Evolutionary conservation across 306 rosid genomes (phyloP).

Genomic region (Medicago truncatula): DNA sequence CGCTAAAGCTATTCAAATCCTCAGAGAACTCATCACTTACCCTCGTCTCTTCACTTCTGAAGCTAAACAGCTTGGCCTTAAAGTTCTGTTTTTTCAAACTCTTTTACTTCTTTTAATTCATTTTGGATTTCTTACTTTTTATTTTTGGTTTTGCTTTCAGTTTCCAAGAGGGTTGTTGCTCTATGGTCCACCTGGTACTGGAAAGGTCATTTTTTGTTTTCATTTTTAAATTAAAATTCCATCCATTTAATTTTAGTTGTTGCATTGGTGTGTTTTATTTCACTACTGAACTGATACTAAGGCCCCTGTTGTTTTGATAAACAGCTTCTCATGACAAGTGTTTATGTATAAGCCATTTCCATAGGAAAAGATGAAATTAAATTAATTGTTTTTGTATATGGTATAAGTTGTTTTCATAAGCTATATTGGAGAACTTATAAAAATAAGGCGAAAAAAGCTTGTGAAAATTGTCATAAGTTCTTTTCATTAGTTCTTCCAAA

Average conservation of each 20-base stretch:
- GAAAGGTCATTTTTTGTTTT: conserved; percentile 61
- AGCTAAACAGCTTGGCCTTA: conserved; percentile 71
- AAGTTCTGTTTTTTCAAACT: conserved; percentile 42
- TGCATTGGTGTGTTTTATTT: no score
- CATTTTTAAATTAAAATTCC: no score
- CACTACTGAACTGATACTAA: no score
- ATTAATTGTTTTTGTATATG: neutral
- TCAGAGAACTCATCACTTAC: conserved; percentile 76
- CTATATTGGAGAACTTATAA: neutral
- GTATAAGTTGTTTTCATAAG: neutral
- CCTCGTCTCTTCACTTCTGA: conserved; percentile 63
- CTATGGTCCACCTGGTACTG: conserved; percentile 94
- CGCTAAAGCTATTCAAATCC: conserved; percentile 67
- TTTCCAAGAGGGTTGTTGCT: conserved; percentile 88
- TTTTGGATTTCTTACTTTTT: conserved; percentile 6
- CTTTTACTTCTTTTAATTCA: neutral
- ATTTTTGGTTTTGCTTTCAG: conserved; percentile 56
- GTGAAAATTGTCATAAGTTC: no score
- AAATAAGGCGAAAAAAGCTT: no score
- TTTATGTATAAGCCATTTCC: no score
- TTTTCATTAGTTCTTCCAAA: no score
- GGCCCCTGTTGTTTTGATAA: no score
- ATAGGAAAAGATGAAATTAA: no score
- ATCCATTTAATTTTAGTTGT: no score
- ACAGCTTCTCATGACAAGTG: no score